Evolutionary conservation across 2,329 filamentous ascomycete genomes (phyloP), one percentile per base, ranked within the genome.

Genomic region (Ascocoryne sarcoides): DNA sequence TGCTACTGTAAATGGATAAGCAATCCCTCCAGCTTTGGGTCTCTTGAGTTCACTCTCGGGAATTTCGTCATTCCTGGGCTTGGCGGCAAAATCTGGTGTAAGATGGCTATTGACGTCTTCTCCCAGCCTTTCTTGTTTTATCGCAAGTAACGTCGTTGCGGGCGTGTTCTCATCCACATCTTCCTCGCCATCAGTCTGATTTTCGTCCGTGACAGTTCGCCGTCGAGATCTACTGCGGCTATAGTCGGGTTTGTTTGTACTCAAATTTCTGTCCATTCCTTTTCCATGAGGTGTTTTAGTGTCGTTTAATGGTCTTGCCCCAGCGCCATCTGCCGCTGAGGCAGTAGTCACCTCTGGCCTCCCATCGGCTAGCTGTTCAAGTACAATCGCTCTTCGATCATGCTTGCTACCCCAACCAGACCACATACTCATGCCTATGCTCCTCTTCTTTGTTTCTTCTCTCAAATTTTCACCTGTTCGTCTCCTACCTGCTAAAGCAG

Each of bases 371-470:
- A 70, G 68, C 38, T 72, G 60, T 57, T 80, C 75, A 3, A 75
- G 66, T 34, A 69, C 65, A 3, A 93, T 70, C 0, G 83, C 84
- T 46, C 71, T 71, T 60, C 90, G 75, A 57, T 96, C 92, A 56
- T 95, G 87, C 58, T 84, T 93, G 33, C 82, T 89, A 10, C 86
- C 88, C 84, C 88, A 93, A 1, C 82, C 69, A 36, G 79, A 84
- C 90, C 90, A 96, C 49, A 95, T 65, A 2, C 80, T 76, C 60
- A 95, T 68, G 5, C 83, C 85, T 62, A 82, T 76, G 49, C 84
- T 88, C 68, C 75, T 80, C 50, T 64, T 62, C 40, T 59, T 70
- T 61, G 69, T 78, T 57, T 72, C 71, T 52, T 68, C 69, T n/a
- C 68, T 60, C 50, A 66, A 51, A 37, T 65, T 65, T 44, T 68